Percentiles rank a stretch among this genome's conserved stretches.
These are phyloP conservation scores for Podospora tetraspora DNA, from an alignment of 495 filamentous ascomycete genomes.

Conservation along the genomic window DNA sequence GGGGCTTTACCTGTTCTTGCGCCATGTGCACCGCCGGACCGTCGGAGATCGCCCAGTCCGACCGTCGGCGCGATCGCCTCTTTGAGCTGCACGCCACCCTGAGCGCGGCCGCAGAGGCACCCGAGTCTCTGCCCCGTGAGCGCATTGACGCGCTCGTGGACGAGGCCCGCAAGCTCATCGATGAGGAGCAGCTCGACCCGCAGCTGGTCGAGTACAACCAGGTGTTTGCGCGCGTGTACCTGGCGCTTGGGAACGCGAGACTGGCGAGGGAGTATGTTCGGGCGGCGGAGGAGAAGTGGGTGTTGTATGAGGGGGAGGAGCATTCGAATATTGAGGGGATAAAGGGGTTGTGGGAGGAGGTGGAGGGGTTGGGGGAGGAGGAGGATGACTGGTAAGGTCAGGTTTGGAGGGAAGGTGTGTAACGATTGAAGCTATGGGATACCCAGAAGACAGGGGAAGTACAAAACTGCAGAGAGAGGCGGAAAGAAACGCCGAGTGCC, in stretches of 20 bases:
- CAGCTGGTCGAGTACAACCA: constrained; percentile 33
- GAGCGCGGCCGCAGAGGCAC: constrained; percentile 8
- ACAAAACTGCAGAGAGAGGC: neutral
- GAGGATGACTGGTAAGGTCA: neutral
- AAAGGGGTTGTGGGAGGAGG: constrained; percentile 25
- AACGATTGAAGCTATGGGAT: neutral
- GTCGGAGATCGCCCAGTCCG: constrained; percentile 17
- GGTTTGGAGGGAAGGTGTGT: too few species aligned
- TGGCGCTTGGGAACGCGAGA: constrained; percentile 21
- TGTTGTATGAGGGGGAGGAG: constrained; percentile 31
- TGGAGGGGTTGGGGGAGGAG: constrained; percentile 12
- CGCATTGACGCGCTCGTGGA: constrained; percentile 17
- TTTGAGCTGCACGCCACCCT: constrained; percentile 25
- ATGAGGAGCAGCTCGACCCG: constrained; percentile 26
- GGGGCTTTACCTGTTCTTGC: constrained; percentile 34
- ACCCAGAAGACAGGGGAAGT: neutral
- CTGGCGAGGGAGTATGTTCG: constrained; percentile 25
- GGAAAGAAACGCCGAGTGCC: neutral
- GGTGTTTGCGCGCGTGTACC: constrained; percentile 29
- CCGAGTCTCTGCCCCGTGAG: constrained; percentile 6
- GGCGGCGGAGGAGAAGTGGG: constrained; percentile 28
- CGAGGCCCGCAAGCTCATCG: constrained; percentile 27
- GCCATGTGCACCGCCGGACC: constrained; percentile 25
- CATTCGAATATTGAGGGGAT: constrained; percentile 33
- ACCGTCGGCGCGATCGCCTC: constrained; percentile 24